These are phyloP conservation scores for Vaccinium vitisidaea DNA, from an alignment of 148 eudicot species.

Conservation along the genomic window DNA sequence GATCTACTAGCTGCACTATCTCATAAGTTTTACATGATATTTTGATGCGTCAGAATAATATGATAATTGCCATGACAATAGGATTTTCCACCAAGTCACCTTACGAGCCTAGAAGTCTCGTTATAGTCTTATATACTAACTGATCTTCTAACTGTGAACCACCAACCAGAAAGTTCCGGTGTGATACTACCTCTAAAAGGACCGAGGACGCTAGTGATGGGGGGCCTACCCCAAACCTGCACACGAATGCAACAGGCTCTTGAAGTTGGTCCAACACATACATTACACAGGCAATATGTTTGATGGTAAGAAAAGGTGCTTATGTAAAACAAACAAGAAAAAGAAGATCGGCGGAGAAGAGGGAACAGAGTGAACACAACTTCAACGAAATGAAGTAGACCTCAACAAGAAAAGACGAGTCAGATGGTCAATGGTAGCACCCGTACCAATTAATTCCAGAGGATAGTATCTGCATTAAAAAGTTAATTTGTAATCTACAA, in stretches of 20 bases:
- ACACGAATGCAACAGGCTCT: not conserved
- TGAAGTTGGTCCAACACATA: not conserved
- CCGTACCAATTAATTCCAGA: not conserved
- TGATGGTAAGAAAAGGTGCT: not conserved
- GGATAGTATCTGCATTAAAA: not conserved
- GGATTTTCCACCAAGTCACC: not conserved
- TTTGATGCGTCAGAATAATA: not conserved
- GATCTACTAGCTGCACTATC: conserved; percentile 8
- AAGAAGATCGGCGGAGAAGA: not conserved
- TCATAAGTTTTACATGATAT: not conserved
- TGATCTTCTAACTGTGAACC: not conserved
- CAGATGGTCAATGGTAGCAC: no score
- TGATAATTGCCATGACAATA: not conserved
- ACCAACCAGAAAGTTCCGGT: not conserved
- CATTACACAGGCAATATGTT: not conserved
- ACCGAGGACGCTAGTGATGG: not conserved
- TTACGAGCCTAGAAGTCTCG: not conserved
- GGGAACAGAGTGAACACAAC: not conserved
- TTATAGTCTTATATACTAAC: not conserved
- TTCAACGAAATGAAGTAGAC: not conserved
- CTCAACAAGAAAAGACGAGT: not conserved
- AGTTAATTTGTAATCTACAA: no score
- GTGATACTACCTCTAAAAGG: not conserved
- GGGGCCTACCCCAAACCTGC: not conserved
- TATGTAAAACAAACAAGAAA: not conserved